Evolutionary conservation across 371 early-diverging fungal genomes (phyloP), one percentile per base, ranked within the genome.

Genomic region (Cokeromyces recurvatus): DNA sequence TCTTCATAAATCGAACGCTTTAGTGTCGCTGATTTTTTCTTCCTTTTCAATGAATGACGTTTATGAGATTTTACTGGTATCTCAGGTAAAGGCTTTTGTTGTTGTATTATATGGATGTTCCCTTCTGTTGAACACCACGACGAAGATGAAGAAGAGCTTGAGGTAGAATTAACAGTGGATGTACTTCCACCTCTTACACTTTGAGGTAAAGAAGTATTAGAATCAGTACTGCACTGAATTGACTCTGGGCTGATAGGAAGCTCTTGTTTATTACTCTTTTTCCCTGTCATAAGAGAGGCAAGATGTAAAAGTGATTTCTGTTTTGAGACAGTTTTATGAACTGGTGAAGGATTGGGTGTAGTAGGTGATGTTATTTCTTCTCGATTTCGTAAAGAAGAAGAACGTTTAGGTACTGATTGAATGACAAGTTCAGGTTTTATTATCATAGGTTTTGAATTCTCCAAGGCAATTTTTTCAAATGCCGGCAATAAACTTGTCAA

Each of bases 1-100:
- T 11, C 29, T 7, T 39, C 43, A 40, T 31, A 34, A 7, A 38
- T 31, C 0, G 38, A 22, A 7, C 58, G 57, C 36, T 64, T n/a
- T n/a, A n/a, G n/a, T n/a, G n/a, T n/a, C 29, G 64, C 47, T 6
- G 73, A 68, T 31, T 47, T 59, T 36, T 64, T 56, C 38, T 72
- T 72, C 22, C 62, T 66, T 21, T 64, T 57, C n/a, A 48, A 43
- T 15, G 51, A 31, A 17, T 42, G 56, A 29, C 29, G 29, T 29
- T 29, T 29, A 11, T 29, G 5, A 29, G 8, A 8, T 5, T 29
- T 5, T 29, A n/a, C n/a, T n/a, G 57, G 57, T 21, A 50, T 41
- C 21, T 59, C 42, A n/a, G 68, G 60, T 29, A 64, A 39, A 21
- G 64, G 59, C 29, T 29, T 29, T n/a, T n/a, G n/a, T n/a, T n/a